Conservation (phyloP, 1,284 basidiomycete species). For the Melampsora abietis-canadensis region DNA sequence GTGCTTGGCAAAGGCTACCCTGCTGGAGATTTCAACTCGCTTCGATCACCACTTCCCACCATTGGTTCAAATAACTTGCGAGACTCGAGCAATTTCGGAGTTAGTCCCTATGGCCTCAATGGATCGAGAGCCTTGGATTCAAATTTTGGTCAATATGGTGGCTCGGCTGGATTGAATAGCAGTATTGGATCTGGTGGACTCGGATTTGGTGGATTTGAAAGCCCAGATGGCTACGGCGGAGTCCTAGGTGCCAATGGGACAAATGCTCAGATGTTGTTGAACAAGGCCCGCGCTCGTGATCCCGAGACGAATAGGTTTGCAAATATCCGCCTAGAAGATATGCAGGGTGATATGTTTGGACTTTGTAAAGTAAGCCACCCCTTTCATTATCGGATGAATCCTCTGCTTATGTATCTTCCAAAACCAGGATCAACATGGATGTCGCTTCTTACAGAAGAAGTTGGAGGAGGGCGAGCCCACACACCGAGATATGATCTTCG, state of each 20-base stretch:
- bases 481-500: conserved; percentile 98
- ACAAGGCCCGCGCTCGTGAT: conserved; percentile 16
- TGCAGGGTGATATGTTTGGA: conserved; percentile 63
- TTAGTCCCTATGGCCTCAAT: conserved; percentile 9
- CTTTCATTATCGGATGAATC: neutral
- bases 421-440: conserved; percentile 99
- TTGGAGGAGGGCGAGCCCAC: conserved; percentile 90
- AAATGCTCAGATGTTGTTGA: neutral
- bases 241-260: conserved; percentile 8
- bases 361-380: conserved; percentile 28
- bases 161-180: neutral
- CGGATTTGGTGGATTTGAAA: conserved; percentile 29
- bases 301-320: conserved; percentile 82
- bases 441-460: conserved; percentile 97
- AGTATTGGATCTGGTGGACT: conserved; percentile 8
- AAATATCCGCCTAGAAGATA: conserved; percentile 88
- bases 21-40: conserved; percentile 4
- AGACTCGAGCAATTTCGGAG: conserved; percentile 12
- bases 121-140: conserved; percentile 7
- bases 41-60: conserved; percentile 19
- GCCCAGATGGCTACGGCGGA: conserved; percentile 10
- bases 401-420: conserved; percentile 55
- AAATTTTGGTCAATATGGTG: conserved; percentile 11
- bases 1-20: conserved; percentile 21
- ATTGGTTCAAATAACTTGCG: conserved; percentile 2